Evolutionary conservation across 2,329 filamentous ascomycete species (phyloP), one percentile per base, ranked within the genome.

Genomic region (Ophiostoma sp.): DNA sequence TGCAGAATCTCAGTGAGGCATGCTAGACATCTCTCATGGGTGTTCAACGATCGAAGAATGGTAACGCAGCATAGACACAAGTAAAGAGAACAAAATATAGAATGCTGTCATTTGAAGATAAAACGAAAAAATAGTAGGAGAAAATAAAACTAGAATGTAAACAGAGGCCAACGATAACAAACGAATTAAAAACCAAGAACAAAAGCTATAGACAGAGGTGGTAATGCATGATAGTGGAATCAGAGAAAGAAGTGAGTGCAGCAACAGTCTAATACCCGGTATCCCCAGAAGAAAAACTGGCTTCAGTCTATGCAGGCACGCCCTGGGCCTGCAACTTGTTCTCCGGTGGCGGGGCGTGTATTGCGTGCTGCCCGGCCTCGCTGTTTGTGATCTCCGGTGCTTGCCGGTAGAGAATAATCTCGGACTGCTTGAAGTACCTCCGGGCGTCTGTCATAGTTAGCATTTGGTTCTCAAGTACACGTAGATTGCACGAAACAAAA

Each of bases 391-490:
- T 81, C 73, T 89, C 87, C 7, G 87, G 87, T 23, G 87, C 84
- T 79, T 98, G 95, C 74, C 95, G 89, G 83, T 91, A 98, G 68
- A 99, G 89, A 71, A 97, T 94, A 78, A 99, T 99, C 82, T 99
- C 95, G 68, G 93, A 97, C 80, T 99, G 95, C 81, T 99, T 99
- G 83, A 99, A 99, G 82, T 99, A 99, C 76, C 95, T 89, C 76
- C 95, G 89, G 67, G 95, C 95, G 80, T 99, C 95, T 94, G n/a
- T 39, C 77, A 77, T 69, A 67, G 27, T 68, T 67, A 66, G 71
- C 54, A 64, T n/a, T 52, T n/a, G 11, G 31, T 17, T 7, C 13
- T 57, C 23, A 57, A 67, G 44, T 3, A 57, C 0, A 17, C 27
- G 57, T 13, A 27, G 7, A 11, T 39, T 10, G 66, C n/a, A 57